phyloP scores from a whole-genome alignment of 352 stramenopile genomes.

The Globisporangium middletonii region DNA sequence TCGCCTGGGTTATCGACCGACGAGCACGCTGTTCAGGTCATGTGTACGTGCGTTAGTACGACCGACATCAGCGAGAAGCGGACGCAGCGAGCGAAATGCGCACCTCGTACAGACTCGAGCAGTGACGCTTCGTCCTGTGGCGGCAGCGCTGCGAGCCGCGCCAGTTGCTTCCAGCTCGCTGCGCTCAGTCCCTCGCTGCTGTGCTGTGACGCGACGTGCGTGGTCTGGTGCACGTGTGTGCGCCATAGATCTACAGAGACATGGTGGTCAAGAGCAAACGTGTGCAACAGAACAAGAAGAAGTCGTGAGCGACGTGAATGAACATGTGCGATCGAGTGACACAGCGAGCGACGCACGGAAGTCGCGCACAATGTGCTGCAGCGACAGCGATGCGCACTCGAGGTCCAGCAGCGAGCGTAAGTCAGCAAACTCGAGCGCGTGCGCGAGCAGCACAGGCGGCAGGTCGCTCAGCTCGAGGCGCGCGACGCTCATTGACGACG shows the following conservation, averaged over 20 bases:
- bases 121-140: conserved; percentile 21
- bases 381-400: conserved; percentile 14
- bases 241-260: conserved; percentile 27
- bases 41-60: background rate
- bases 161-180: conserved; percentile 28
- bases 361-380: conserved; percentile 4
- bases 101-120: conserved; percentile 34
- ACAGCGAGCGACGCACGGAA: conserved; percentile 6
- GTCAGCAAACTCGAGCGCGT: conserved; percentile 36
- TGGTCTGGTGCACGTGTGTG: conserved; percentile 12
- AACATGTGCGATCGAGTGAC: conserved; percentile 4
- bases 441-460: conserved; percentile 32
- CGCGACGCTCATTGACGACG: background rate
- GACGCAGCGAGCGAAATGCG: background rate
- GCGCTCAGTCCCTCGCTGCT: conserved; percentile 1
- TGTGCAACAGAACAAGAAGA: too few relatives aligned
- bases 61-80: background rate
- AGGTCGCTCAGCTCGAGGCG: conserved; percentile 20
- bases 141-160: conserved; percentile 15
- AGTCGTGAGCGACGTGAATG: conserved; percentile 15
- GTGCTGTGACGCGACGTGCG: conserved; percentile 6
- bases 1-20: conserved; percentile 48
- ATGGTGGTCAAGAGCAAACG: background rate
- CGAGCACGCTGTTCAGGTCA: conserved; percentile 24
- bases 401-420: conserved; percentile 25